Base-by-base conservation (phyloP, 768 basidiomycete species). In the Serpula lacrymans region DNA sequence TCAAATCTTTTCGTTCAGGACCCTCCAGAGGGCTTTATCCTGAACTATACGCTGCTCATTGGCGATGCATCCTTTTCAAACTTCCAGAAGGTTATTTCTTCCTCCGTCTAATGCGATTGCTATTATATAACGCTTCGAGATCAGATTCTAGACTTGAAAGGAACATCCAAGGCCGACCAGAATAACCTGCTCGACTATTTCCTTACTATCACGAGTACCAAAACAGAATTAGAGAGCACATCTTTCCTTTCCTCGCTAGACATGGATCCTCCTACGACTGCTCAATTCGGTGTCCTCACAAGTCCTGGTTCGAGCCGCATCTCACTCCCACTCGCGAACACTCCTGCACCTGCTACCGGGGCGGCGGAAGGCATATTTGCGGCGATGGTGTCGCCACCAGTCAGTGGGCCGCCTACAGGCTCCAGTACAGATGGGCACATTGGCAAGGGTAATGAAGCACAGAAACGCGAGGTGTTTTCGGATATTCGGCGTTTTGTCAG, bases 121-220 rank as follows among this genome's bases (percentile, higher is more conserved):
- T 40, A 7, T 37, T 11, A 14, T 13, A 16, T 39, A 4, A 16
- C 24, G 31, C 31, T 33, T 34, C 29, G 39, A 6, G 27, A 14
- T n/a, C 45, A 96, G 93, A 89, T 97, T 39, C 75, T 97, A 13
- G 94, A 97, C 62, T 74, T 97, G 35, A 96, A 96, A 62, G 96
- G 96, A 6, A 92, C 92, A 0, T 82, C 88, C 0, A 88, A 90
- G 47, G 59, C 68, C 3, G 83, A 87, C 38, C 93, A 98, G 67
- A 92, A 93, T 63, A 79, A 80, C 51, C 79, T 99, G 11, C 75
- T 95, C 27, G 94, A 98, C 59, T 76, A 83, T 16, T 99, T 98
- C 69, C 70, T 97, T 28, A 85, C 88, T 6, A 84, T 89, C 41
- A 97, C 95, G 23, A 95, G 95, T 51, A 93, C 88, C 4, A 89